Evolutionary conservation across 2,329 filamentous ascomycete genomes (phyloP).

Genomic region (Paraphaeosphaeria sporulosa): DNA sequence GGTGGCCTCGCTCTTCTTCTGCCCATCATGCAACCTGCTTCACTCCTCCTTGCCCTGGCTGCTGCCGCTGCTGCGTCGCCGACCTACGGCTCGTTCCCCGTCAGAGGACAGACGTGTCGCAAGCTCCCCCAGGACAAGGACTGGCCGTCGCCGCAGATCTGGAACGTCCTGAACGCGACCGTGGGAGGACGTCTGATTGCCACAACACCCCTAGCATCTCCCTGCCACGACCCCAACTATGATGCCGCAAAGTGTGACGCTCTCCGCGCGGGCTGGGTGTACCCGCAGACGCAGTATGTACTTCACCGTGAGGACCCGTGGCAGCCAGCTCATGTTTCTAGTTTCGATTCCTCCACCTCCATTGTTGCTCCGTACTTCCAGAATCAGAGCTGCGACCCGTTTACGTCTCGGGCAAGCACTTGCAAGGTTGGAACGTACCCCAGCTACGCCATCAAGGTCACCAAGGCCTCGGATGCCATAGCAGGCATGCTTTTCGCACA

Average conservation of each 20-base stretch:
- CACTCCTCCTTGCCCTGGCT: no score
- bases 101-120: background rate
- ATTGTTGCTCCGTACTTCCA: constrained; percentile 48
- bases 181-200: constrained; percentile 42
- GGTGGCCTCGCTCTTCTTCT: no score
- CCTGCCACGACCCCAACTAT: constrained; percentile 35
- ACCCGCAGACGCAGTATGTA: constrained; percentile 20
- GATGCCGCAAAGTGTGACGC: constrained; percentile 3
- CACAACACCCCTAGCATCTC: constrained; percentile 41
- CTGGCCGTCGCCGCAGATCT: constrained; percentile 17
- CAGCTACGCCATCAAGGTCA: constrained; percentile 40
- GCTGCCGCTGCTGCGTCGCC: no score
- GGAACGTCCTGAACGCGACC: constrained; percentile 40
- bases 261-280: constrained; percentile 5
- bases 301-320: background rate
- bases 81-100: no score
- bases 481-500: constrained; percentile 19
- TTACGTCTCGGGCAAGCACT: constrained; percentile 40
- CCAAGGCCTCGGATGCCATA: constrained; percentile 9
- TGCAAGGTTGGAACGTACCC: constrained; percentile 27
- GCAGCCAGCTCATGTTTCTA: background rate
- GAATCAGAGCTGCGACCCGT: constrained; percentile 49
- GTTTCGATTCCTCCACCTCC: constrained; percentile 36
- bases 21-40: no score
- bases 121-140: constrained; percentile 4